These are phyloP conservation scores for Neurospora hispaniola DNA, from an alignment of 495 filamentous ascomycete species.

Conservation along the genomic window DNA sequence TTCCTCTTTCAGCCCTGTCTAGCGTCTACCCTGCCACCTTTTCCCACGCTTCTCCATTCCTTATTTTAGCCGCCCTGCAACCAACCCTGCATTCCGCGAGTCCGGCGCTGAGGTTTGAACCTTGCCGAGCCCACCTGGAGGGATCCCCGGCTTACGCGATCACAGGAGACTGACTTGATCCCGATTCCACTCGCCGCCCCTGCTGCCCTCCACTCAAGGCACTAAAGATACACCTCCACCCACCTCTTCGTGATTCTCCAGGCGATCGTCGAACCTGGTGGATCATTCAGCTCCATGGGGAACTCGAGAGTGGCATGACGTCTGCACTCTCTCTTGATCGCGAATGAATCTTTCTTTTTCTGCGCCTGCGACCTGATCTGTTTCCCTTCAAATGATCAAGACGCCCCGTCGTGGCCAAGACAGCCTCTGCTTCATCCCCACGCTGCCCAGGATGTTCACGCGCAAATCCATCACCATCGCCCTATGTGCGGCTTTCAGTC, in stretches of 20 bases:
- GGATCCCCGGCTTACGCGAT: background rate
- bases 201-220: background rate
- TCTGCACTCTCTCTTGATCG: background rate
- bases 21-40: background rate
- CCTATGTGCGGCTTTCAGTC: constrained; percentile 10
- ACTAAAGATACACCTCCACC: background rate
- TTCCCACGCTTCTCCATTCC: background rate
- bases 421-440: background rate
- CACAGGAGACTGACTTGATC: background rate
- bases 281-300: background rate
- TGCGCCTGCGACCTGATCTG: background rate
- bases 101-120: background rate
- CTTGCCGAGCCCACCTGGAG: background rate
- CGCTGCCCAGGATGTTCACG: constrained; percentile 12
- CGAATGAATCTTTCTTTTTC: background rate
- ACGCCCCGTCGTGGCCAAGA: background rate
- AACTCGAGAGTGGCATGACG: background rate
- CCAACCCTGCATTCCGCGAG: background rate
- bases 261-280: background rate
- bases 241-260: background rate
- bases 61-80: background rate
- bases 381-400: background rate
- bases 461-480: constrained; percentile 8
- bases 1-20: background rate
- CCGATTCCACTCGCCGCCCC: background rate